Evolutionary conservation across 495 filamentous ascomycete genomes (phyloP).

Genomic region (Neurospora sp.): DNA sequence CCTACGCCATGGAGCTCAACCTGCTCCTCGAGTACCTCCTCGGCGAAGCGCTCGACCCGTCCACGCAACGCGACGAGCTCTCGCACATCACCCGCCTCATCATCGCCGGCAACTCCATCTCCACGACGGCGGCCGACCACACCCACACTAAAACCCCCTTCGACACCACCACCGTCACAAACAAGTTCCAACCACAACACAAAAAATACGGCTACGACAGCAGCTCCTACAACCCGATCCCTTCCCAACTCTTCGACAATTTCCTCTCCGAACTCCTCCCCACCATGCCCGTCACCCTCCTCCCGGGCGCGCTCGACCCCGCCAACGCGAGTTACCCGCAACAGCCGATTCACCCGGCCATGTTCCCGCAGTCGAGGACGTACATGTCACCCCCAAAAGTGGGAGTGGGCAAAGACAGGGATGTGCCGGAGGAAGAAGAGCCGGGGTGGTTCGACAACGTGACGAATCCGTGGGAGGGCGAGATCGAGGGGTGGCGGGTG

Average conservation of each 20-base stretch:
- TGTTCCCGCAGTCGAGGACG: constrained; percentile 64
- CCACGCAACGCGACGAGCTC: constrained; percentile 42
- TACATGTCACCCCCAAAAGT: constrained; percentile 45
- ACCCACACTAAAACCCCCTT: constrained; percentile 10
- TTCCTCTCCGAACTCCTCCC: constrained; percentile 76
- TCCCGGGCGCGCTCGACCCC: constrained; percentile 67
- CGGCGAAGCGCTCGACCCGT: constrained; percentile 60
- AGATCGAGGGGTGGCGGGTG: constrained; percentile 77
- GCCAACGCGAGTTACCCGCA: constrained; percentile 74
- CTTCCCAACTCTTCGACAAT: constrained; percentile 70
- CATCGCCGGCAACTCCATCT: constrained; percentile 84
- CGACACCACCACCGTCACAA: constrained; percentile 17
- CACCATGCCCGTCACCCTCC: constrained; percentile 67
- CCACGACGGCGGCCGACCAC: constrained; percentile 25
- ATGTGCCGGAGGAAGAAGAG: constrained; percentile 20
- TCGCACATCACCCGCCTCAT: constrained; percentile 73
- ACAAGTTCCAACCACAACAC: constrained; percentile 23
- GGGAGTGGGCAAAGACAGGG: neutral
- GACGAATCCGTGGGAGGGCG: constrained; percentile 88
- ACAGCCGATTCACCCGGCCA: constrained; percentile 71
- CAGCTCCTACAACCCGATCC: constrained; percentile 71
- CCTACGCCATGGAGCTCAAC: constrained; percentile 60
- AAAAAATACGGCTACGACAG: constrained; percentile 97
- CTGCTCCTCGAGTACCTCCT: constrained; percentile 80
- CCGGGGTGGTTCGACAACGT: constrained; percentile 76